Conservation (phyloP, 1,284 basidiomycete genomes). For the Peniophora sp. region DNA sequence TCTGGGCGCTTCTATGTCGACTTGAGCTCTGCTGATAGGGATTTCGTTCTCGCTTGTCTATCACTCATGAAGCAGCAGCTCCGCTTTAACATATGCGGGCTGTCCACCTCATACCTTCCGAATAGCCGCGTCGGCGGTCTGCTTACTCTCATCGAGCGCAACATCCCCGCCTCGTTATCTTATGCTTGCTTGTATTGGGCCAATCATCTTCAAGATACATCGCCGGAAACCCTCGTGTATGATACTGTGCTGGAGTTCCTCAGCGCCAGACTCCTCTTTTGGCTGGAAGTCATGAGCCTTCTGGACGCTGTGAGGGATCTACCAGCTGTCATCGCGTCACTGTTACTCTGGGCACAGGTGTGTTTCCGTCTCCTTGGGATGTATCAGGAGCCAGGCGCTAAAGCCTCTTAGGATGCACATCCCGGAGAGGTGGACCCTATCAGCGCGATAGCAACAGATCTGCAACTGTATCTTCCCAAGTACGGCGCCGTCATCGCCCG, state of each 20-base stretch:
- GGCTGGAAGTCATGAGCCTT: conserved; percentile 12
- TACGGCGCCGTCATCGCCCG: conserved; percentile 1
- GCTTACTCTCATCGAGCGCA: not conserved
- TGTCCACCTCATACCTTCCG: conserved; percentile 6
- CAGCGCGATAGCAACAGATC: conserved; percentile 7
- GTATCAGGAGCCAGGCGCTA: not conserved
- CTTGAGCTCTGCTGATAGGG: not conserved
- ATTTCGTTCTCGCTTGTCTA: conserved; percentile 2
- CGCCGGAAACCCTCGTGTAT: not conserved
- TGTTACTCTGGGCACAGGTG: not conserved
- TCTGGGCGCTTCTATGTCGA: conserved; percentile 6
- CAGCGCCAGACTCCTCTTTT: conserved; percentile 8
- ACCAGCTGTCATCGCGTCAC: not conserved
- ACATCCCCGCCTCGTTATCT: conserved; percentile 3
- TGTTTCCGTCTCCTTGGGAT: not conserved
- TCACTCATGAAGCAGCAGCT: conserved; percentile 2
- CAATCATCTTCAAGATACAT: conserved; percentile 5
- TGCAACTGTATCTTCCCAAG: not conserved
- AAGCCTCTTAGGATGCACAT: not conserved
- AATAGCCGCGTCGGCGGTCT: conserved; percentile 8
- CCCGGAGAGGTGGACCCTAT: not conserved
- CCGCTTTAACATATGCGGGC: conserved; percentile 10
- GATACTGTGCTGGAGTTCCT: conserved; percentile 4
- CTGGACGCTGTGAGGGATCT: not conserved
- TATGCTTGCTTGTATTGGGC: conserved; percentile 12